Conservation (phyloP, 2,329 filamentous ascomycete genomes). For the Aspergillus neotritici region DNA sequence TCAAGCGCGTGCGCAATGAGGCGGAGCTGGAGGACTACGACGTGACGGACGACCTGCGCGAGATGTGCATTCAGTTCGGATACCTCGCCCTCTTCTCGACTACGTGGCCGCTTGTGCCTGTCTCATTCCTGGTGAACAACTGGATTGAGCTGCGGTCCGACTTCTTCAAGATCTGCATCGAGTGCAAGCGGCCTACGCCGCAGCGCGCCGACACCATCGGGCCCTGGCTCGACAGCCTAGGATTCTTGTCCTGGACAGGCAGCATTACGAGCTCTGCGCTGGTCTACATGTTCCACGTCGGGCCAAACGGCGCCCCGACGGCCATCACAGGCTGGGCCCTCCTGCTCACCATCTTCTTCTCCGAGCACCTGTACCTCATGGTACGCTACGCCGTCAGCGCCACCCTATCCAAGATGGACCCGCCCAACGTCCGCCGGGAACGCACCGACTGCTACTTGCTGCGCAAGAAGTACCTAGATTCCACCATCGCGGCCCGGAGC, state of each 20-base stretch:
- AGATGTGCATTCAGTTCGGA: conserved; percentile 88
- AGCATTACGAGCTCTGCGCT: conserved; percentile 82
- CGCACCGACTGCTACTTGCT: conserved; percentile 73
- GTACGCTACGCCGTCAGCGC: conserved; percentile 67
- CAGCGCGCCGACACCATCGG: conserved; percentile 91
- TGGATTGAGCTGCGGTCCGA: conserved; percentile 94
- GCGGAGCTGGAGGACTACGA: conserved; percentile 82
- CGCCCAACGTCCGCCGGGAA: conserved; percentile 79
- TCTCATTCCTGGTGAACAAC: conserved; percentile 91
- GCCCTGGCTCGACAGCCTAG: conserved; percentile 83
- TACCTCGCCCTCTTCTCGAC: conserved; percentile 91
- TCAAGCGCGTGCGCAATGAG: conserved; percentile 77
- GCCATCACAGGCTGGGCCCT: conserved; percentile 74
- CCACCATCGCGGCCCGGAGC: conserved; percentile 18
- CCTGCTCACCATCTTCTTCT: conserved; percentile 73
- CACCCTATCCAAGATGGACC: conserved; percentile 74
- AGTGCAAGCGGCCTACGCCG: conserved; percentile 82
- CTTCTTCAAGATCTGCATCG: conserved; percentile 88
- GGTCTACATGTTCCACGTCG: conserved; percentile 74
- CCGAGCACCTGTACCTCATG: conserved; percentile 84
- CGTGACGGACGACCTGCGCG: conserved; percentile 81
- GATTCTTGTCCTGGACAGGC: conserved; percentile 88
- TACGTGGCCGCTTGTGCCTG: conserved; percentile 83
- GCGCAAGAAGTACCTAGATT: conserved; percentile 69
- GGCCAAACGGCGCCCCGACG: conserved; percentile 38